Percentiles rank a stretch among this genome's conserved stretches.
Evolutionary conservation across 129 eudicot genomes (phyloP).

Genomic region (Dittrichia graveolens): DNA sequence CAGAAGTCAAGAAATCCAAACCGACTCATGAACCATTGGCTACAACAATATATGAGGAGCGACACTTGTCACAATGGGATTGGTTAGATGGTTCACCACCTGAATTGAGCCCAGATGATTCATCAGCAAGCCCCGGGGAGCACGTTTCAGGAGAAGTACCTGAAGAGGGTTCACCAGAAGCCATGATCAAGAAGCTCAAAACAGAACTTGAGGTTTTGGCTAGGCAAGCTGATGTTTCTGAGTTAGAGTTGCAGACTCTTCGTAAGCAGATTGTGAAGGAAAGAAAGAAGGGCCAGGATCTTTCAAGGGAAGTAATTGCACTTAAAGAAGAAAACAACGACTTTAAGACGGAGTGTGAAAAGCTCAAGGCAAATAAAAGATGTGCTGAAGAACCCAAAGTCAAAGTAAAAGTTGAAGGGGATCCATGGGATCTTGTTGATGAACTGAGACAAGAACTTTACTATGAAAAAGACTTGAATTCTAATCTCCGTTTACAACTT

Average conservation of each 20-base stretch:
- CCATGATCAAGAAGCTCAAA: constrained; percentile 65
- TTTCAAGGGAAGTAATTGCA: constrained; percentile 58
- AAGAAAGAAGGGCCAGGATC: constrained; percentile 79
- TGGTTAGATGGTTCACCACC: constrained; percentile 71
- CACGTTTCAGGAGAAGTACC: constrained; percentile 36
- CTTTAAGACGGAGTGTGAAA: constrained; percentile 63
- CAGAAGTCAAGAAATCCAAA: constrained; percentile 33
- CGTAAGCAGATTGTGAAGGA: constrained; percentile 88
- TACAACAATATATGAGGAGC: constrained; percentile 46
- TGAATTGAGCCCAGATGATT: constrained; percentile 68
- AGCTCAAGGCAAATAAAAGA: constrained; percentile 46
- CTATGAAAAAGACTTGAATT: constrained; percentile 65
- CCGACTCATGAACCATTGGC: constrained; percentile 34
- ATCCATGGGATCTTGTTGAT: constrained; percentile 67
- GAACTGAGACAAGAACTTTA: constrained; percentile 75
- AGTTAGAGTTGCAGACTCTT: constrained; percentile 80
- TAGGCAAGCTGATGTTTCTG: constrained; percentile 75
- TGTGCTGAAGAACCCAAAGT: constrained; percentile 39
- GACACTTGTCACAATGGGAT: constrained; percentile 59
- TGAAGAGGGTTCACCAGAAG: constrained; percentile 47
- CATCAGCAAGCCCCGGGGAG: constrained; percentile 64
- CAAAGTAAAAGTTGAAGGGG: constrained; percentile 42
- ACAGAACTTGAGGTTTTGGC: constrained; percentile 58
- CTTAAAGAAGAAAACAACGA: constrained; percentile 71
- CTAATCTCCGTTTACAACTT: constrained; percentile 78